Conservation (phyloP, 129 eudicot genomes). For the Escallonia herrerae region DNA sequence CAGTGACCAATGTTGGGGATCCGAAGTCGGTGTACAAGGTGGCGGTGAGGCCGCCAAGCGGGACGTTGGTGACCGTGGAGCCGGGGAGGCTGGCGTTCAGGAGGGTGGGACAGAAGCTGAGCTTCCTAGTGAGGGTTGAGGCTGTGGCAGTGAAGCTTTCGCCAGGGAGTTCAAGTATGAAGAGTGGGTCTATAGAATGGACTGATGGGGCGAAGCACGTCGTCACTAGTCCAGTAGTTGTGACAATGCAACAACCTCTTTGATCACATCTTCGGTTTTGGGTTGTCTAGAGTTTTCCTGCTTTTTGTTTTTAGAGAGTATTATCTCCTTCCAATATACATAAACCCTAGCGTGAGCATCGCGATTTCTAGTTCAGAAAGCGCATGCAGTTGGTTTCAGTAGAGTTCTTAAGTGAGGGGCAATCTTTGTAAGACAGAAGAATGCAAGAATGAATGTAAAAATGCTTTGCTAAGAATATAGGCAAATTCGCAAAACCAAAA, state of each 20-base stretch:
- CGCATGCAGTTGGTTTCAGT: not conserved
- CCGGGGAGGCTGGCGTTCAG: constrained; percentile 63
- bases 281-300: not conserved
- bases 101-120: constrained; percentile 71
- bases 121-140: constrained; percentile 67
- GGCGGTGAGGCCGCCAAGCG: constrained; percentile 45
- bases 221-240: constrained; percentile 75
- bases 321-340: too few relatives aligned
- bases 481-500: not conserved
- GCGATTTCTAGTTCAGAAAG: constrained; percentile 9
- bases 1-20: constrained; percentile 73
- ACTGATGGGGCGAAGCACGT: constrained; percentile 61
- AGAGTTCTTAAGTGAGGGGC: not conserved
- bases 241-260: constrained; percentile 80
- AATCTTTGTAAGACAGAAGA: not conserved
- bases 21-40: constrained; percentile 53
- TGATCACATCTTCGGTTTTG: not conserved
- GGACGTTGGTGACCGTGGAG: constrained; percentile 56
- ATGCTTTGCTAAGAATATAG: not conserved
- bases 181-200: constrained; percentile 72
- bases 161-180: constrained; percentile 56
- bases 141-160: constrained; percentile 51
- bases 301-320: not conserved
- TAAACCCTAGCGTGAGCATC: not conserved
- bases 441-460: not conserved